These are phyloP conservation scores for Coprinopsis marcescibilis DNA, from an alignment of 768 basidiomycete species.

Conservation along the genomic window DNA sequence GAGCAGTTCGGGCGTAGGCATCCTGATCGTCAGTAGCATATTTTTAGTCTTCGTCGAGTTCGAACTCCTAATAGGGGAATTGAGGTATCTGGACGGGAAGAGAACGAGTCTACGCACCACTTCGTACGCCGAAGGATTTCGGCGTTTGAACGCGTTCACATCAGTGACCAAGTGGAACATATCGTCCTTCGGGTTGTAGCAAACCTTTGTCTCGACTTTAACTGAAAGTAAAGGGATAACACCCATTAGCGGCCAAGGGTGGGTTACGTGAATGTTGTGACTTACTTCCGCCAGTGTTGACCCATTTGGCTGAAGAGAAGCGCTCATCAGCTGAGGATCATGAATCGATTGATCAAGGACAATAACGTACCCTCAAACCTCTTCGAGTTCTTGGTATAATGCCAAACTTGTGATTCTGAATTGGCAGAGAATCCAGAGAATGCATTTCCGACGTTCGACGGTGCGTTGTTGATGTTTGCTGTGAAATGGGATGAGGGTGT, in stretches of 20 bases:
- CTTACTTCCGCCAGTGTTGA: constrained; percentile 7
- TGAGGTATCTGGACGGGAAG: neutral
- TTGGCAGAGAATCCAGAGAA: constrained; percentile 8
- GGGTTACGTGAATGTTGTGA: neutral
- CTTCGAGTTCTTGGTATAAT: constrained; percentile 1
- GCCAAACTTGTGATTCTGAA: constrained; percentile 10
- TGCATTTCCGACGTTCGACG: constrained; percentile 10
- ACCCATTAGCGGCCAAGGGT: too few species aligned
- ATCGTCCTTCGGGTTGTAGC: constrained; percentile 10
- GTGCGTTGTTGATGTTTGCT: constrained; percentile 1
- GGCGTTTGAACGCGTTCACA: neutral
- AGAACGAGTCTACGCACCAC: constrained; percentile 2
- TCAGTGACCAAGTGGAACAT: constrained; percentile 11
- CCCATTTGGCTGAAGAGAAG: constrained; percentile 8
- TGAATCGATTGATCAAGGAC: neutral
- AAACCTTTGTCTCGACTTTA: constrained; percentile 2
- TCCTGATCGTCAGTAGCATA: too few species aligned
- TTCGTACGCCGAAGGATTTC: constrained; percentile 5
- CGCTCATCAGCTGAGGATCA: too few species aligned
- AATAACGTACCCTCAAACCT: constrained; percentile 1
- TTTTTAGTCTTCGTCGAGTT: constrained; percentile 5
- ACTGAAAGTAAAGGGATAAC: too few species aligned
- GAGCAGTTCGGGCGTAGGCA: too few species aligned
- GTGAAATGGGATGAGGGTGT: neutral
- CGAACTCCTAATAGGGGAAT: neutral